Base-by-base conservation (phyloP, 257 asterid species). In the Solanum chmielewskii region DNA sequence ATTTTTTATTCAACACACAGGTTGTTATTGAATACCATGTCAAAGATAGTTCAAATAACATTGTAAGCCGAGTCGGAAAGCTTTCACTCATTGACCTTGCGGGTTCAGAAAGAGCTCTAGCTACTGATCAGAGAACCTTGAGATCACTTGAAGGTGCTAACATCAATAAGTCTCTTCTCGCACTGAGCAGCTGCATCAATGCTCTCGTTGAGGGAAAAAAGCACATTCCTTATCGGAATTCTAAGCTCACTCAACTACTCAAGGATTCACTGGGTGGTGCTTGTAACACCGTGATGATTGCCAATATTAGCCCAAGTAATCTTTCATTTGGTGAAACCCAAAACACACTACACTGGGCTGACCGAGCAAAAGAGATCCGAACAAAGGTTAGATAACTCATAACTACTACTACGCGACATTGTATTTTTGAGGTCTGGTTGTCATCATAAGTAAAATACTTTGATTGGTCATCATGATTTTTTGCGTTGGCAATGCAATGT, bases 21-120 rank as follows among this genome's bases (percentile, higher is more conserved):
- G 94, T 92, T 41, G 29, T 84, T 60, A 88, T 91, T 81, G 92
- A 93, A 90, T 92, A 92, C 74, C 89, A 83, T 66, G 87, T 90
- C 56, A 91, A 91, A 87, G 93, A 89, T 90, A 90, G 90, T 87
- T 90, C 91, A 69, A 69, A 86, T 83, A 90, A 89, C 77, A 64
- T 92, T 78, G 82, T 92, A 39, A 89, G 89, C 71, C 88, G 91
- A 91, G 89, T 91, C n/a, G 96, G 94, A 84, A 93, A 93, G 91
- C 93, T 93, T 39, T 93, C 95, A 25, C 93, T 93, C 20, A 91
- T 93, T 85, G 96, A 93, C 89, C 95, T 93, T 89, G 96, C 96
- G 62, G 95, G 96, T 81, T 93, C 96, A n/a, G 96, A 93, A 91
- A 91, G 96, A 93, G 96, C 96, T 85, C 91, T 93, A 66, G 94